Evolutionary conservation across 805 yeast genomes (phyloP).

Genomic region (Wickerhamomyces chambardii): DNA sequence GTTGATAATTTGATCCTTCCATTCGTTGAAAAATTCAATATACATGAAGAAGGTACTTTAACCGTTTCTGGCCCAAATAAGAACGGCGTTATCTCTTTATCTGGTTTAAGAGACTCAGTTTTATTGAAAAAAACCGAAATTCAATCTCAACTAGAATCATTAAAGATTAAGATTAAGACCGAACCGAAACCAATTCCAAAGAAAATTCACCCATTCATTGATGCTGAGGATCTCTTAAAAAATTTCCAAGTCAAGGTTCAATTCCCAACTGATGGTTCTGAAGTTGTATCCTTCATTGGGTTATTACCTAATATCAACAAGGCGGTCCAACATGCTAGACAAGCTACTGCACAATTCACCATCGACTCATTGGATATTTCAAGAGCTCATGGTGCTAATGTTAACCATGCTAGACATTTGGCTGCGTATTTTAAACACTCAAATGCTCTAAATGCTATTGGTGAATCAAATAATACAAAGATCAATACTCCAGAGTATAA

Average conservation of each 20-base stretch:
- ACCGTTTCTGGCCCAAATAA: constrained; percentile 22
- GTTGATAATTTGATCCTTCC: constrained; percentile 26
- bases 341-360: constrained; percentile 46
- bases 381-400: constrained; percentile 78
- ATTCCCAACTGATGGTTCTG: constrained; percentile 35
- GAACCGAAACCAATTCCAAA: constrained; percentile 60
- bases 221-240: constrained; percentile 40
- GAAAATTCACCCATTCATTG: constrained; percentile 60
- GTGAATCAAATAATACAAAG: constrained; percentile 31
- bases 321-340: constrained; percentile 58
- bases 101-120: constrained; percentile 68
- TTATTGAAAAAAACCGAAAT: constrained; percentile 44
- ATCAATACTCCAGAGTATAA: constrained; percentile 38
- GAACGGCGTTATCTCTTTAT: constrained; percentile 37
- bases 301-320: constrained; percentile 43
- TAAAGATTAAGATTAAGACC: constrained; percentile 35
- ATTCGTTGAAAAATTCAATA: constrained; percentile 21
- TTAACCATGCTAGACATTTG: constrained; percentile 67
- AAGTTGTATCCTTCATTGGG: constrained; percentile 55
- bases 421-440: constrained; percentile 55
- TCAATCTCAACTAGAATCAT: constrained; percentile 30
- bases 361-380: constrained; percentile 74
- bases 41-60: constrained; percentile 15
- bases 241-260: constrained; percentile 49
- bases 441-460: constrained; percentile 35